phyloP scores from a whole-genome alignment of 768 basidiomycete genomes.

The Leccinum aurantiacum region DNA sequence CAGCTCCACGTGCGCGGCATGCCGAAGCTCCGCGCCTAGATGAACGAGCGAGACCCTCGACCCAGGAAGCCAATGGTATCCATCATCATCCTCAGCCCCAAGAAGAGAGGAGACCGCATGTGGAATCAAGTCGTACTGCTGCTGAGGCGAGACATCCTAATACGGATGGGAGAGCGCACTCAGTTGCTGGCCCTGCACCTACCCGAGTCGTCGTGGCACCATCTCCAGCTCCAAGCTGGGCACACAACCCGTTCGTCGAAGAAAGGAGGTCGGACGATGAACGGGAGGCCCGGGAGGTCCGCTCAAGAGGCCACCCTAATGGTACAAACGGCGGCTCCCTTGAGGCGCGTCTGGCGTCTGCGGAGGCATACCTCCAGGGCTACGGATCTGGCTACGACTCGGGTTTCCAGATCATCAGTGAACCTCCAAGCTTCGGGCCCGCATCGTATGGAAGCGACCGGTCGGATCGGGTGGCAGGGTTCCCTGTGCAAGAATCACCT shows the following conservation, averaged over 20 bases:
- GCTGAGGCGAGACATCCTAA: slow-evolving; percentile 8
- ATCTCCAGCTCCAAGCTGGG: slow-evolving; percentile 32
- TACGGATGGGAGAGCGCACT: slow-evolving; percentile 26
- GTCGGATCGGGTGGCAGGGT: slow-evolving; percentile 20
- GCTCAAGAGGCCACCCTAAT: slow-evolving; percentile 11
- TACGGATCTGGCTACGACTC: slow-evolving; percentile 37
- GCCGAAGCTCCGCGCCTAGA: slow-evolving; percentile 24
- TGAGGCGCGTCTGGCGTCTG: slow-evolving; percentile 31
- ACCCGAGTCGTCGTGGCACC: slow-evolving; percentile 29
- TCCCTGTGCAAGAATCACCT: slow-evolving; percentile 33
- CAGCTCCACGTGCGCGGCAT: slow-evolving; percentile 22
- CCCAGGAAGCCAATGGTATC: slow-evolving; percentile 16
- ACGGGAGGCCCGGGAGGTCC: slow-evolving; percentile 23
- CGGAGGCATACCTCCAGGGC: slow-evolving; percentile 37
- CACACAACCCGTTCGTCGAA: slow-evolving; percentile 30
- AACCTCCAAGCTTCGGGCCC: slow-evolving; percentile 14
- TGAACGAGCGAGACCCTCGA: slow-evolving; percentile 18
- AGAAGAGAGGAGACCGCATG: slow-evolving; percentile 16
- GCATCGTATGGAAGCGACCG: slow-evolving; percentile 22
- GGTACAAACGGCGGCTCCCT: slow-evolving; percentile 11
- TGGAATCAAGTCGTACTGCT: slow-evolving; percentile 13
- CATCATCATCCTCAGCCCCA: slow-evolving; percentile 8
- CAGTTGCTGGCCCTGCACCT: slow-evolving; percentile 34
- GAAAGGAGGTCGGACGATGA: slow-evolving; percentile 33
- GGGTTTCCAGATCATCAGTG: slow-evolving; percentile 25